Conservation (phyloP, 2,329 filamentous ascomycete species). For the Stromatinia cepivora region DNA sequence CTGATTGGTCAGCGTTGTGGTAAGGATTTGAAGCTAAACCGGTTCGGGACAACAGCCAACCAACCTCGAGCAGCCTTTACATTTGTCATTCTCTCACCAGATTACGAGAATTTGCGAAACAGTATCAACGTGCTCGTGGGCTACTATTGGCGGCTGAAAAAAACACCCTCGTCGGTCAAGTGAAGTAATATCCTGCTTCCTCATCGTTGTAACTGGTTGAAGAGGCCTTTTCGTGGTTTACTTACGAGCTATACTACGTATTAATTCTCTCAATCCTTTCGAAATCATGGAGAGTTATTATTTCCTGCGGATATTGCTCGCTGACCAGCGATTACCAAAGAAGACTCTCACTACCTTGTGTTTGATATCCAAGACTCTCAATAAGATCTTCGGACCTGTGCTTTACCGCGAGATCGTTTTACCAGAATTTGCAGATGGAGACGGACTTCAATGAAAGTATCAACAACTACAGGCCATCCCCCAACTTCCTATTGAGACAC, state of each 20-base stretch:
- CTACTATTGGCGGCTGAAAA: neutral
- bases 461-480: neutral
- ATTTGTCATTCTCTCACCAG: neutral
- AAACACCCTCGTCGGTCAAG: neutral
- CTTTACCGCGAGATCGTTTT: slow-evolving; percentile 17
- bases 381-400: slow-evolving; percentile 7
- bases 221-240: neutral
- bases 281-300: neutral
- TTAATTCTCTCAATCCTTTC: too few species aligned
- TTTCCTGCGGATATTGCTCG: neutral
- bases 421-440: neutral
- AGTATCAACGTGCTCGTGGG: neutral
- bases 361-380: slow-evolving; percentile 15
- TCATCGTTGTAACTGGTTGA: neutral
- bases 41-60: neutral
- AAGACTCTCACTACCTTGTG: neutral
- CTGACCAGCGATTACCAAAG: slow-evolving; percentile 2
- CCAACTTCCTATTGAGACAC: slow-evolving; percentile 8
- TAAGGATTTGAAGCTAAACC: neutral
- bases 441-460: neutral
- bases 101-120: neutral
- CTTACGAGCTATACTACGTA: neutral
- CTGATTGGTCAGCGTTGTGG: neutral
- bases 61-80: neutral
- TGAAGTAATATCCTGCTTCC: neutral